These are phyloP conservation scores for Diaporthe destruens DNA, from an alignment of 2,329 filamentous ascomycete species.

Conservation along the genomic window DNA sequence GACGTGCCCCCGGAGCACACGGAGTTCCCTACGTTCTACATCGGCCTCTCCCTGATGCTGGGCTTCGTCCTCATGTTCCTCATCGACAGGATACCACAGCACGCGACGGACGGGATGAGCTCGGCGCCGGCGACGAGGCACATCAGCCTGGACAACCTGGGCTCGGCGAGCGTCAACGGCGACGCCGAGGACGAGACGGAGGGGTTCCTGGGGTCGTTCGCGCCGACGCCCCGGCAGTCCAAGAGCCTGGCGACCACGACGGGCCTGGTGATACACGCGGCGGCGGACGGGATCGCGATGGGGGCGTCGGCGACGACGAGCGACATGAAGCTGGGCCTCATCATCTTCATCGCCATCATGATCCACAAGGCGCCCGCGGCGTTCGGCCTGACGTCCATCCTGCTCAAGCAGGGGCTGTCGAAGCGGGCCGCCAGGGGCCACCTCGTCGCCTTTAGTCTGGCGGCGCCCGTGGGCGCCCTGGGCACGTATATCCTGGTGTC, in stretches of 20 bases:
- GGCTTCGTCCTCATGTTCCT: conserved; percentile 98
- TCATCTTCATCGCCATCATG: conserved; percentile 97
- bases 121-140: conserved; percentile 79
- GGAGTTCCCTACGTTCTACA: conserved; percentile 76
- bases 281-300: conserved; percentile 94
- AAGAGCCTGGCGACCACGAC: conserved; percentile 85
- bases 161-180: conserved; percentile 50
- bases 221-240: conserved; percentile 68
- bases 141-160: conserved; percentile 88
- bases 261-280: conserved; percentile 95
- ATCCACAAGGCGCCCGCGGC: conserved; percentile 96
- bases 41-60: conserved; percentile 86
- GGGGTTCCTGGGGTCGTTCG: conserved; percentile 70
- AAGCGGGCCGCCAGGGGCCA: conserved; percentile 88
- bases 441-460: conserved; percentile 90
- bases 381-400: conserved; percentile 90
- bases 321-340: conserved; percentile 82
- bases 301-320: conserved; percentile 86
- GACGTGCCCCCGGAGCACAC: conserved; percentile 52
- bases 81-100: conserved; percentile 85
- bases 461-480: conserved; percentile 88
- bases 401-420: conserved; percentile 90
- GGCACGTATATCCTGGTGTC: conserved; percentile 85
- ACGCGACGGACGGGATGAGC: conserved; percentile 75
- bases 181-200: conserved; percentile 67